A percentile compares a stretch with the other conserved stretches of the same genome.
These are phyloP conservation scores for Vanilla planifolia DNA, from an alignment of 106 monocot species.

Conservation along the genomic window DNA sequence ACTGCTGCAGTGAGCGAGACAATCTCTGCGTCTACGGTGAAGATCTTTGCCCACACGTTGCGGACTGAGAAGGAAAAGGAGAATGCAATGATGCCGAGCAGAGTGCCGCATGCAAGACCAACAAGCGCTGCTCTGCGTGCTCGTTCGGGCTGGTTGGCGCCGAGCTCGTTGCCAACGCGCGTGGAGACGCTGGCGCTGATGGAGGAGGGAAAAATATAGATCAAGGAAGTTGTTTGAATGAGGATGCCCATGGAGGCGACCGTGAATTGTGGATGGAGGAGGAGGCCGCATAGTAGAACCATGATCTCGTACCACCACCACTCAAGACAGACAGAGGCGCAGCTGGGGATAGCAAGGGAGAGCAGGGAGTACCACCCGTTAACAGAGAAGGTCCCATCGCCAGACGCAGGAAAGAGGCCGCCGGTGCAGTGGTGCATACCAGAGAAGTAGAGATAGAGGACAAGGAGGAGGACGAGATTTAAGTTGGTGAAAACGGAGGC, in stretches of 20 bases:
- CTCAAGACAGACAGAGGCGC: constrained; percentile 72
- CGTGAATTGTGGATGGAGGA: constrained; percentile 29
- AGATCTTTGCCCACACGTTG: constrained; percentile 29
- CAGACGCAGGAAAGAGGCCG: background rate
- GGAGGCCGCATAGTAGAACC: constrained; percentile 51
- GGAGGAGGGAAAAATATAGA: constrained; percentile 54
- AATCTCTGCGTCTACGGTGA: constrained; percentile 27
- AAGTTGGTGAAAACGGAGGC: constrained; percentile 37
- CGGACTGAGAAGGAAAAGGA: constrained; percentile 27
- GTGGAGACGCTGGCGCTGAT: constrained; percentile 43
- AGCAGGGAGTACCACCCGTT: constrained; percentile 33
- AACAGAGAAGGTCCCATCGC: too few relatives aligned
- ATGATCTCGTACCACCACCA: constrained; percentile 99
- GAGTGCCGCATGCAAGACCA: constrained; percentile 16
- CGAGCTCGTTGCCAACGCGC: constrained; percentile 42
- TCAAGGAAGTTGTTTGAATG: constrained; percentile 51
- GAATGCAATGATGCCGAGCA: constrained; percentile 24
- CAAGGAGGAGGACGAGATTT: constrained; percentile 26
- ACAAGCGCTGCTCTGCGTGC: constrained; percentile 34
- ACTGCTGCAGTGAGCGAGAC: constrained; percentile 17
- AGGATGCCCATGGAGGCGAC: constrained; percentile 59
- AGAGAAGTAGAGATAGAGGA: constrained; percentile 28
- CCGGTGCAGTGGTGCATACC: constrained; percentile 16
- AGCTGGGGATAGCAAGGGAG: constrained; percentile 33
- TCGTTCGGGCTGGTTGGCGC: constrained; percentile 23